A percentile compares a stretch with the other conserved stretches of the same genome.
phyloP scores from a whole-genome alignment of 495 filamentous ascomycete species.

The Stereocaulon alpinum region DNA sequence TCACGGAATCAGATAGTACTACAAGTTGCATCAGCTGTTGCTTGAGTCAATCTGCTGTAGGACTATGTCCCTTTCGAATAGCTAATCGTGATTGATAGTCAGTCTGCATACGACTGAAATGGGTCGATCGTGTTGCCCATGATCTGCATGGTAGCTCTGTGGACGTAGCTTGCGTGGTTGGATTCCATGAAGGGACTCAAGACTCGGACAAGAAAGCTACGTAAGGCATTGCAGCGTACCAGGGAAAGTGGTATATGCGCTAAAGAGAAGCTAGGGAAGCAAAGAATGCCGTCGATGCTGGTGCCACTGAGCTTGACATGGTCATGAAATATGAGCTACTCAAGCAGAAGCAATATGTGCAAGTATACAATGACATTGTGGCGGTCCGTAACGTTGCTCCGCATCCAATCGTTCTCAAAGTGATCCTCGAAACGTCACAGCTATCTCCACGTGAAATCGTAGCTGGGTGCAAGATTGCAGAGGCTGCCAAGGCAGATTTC shows the following conservation, averaged over 20 bases:
- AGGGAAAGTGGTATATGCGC: conserved; percentile 11
- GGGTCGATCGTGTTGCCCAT: conserved; percentile 43
- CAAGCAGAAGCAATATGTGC: conserved; percentile 37
- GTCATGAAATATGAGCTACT: conserved; percentile 52
- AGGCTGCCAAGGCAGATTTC: conserved; percentile 51
- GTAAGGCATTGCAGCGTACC: conserved; percentile 17
- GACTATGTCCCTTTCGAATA: not conserved
- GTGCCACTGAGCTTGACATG: conserved; percentile 58
- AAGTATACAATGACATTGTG: conserved; percentile 47
- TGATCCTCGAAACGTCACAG: conserved; percentile 57
- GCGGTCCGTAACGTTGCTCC: conserved; percentile 44
- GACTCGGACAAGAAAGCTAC: conserved; percentile 41
- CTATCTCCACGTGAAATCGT: conserved; percentile 46
- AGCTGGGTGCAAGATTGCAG: conserved; percentile 46
- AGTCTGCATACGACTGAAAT: conserved; percentile 47
- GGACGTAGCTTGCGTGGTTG: conserved; percentile 52
- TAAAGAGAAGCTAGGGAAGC: conserved; percentile 36
- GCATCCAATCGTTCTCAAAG: conserved; percentile 43
- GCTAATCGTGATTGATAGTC: conserved; percentile 19
- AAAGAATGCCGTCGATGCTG: conserved; percentile 42
- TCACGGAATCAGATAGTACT: not conserved
- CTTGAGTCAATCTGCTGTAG: not conserved
- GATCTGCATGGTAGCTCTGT: conserved; percentile 42
- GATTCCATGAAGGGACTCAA: conserved; percentile 56
- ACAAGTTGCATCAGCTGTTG: not conserved